Percentiles rank a stretch among this genome's conserved stretches.
phyloP scores from a whole-genome alignment of 1,284 basidiomycete genomes.

The Wolfiporia cocos region DNA sequence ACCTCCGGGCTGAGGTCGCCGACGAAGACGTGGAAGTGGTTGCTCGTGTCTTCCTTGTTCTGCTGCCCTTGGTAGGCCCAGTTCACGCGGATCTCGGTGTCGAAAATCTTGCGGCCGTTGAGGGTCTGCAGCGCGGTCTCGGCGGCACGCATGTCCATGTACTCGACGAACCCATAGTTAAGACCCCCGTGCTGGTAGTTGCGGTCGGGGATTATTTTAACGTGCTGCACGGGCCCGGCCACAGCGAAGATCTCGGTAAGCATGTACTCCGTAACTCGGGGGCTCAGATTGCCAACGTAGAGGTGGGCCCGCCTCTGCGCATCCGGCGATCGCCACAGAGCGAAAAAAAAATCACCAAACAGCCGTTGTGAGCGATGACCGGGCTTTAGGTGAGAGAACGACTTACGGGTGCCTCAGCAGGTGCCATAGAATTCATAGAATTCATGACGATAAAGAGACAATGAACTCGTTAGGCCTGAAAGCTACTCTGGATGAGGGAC shows the following conservation, averaged over 20 bases:
- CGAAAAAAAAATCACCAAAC: conserved; percentile 2
- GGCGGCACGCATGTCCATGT: conserved; percentile 94
- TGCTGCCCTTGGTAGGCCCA: conserved; percentile 97
- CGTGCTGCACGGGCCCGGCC: conserved; percentile 90
- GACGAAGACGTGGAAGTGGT: conserved; percentile 97
- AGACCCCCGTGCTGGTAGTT: conserved; percentile 97
- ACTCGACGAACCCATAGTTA: conserved; percentile 98
- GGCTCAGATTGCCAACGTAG: conserved; percentile 95
- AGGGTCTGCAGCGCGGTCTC: conserved; percentile 96
- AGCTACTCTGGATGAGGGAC: conserved; percentile 18
- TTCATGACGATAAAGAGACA: conserved; percentile 66
- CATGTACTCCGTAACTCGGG: conserved; percentile 91
- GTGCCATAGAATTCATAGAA: conserved; percentile 56
- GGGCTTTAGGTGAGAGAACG: conserved; percentile 1
- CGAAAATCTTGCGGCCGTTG: conserved; percentile 97
- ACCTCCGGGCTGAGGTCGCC: conserved; percentile 98
- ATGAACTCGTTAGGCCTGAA: conserved; percentile 26
- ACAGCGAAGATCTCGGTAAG: conserved; percentile 95
- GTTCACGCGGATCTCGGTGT: conserved; percentile 95
- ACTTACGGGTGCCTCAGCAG: conserved; percentile 73
- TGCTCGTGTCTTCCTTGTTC: conserved; percentile 94
- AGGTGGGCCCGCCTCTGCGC: conserved; percentile 82
- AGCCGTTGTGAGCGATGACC: conserved; percentile 1
- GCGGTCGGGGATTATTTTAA: conserved; percentile 98
- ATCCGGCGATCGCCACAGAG: background rate